Conservation (phyloP, 805 yeast species). For the Henningerozyma blattae region DNA sequence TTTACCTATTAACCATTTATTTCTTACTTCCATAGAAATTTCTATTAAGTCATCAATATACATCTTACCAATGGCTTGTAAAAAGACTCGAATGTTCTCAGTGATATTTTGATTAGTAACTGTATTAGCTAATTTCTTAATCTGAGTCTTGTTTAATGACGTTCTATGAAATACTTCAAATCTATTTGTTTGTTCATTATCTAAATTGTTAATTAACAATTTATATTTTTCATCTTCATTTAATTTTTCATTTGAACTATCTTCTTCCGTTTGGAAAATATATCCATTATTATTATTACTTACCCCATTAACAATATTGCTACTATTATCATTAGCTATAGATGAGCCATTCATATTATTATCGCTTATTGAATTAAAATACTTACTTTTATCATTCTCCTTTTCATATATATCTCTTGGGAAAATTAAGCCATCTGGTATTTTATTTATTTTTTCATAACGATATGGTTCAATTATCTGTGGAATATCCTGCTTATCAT, state of each 20-base stretch:
- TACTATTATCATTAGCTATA: too few species aligned
- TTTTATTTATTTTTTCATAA: constrained; percentile 11
- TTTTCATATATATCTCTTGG: constrained; percentile 18
- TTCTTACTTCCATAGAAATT: constrained; percentile 61
- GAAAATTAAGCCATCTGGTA: constrained; percentile 16
- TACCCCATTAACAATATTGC: background rate
- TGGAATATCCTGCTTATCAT: too few species aligned
- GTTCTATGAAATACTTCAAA: constrained; percentile 83
- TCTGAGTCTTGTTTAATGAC: constrained; percentile 56
- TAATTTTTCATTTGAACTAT: too few species aligned
- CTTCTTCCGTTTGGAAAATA: constrained; percentile 20
- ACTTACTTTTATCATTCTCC: constrained; percentile 4
- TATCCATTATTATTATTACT: constrained; percentile 1
- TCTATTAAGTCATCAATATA: constrained; percentile 86
- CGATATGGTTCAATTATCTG: too few species aligned
- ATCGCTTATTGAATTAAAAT: background rate
- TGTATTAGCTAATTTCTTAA: constrained; percentile 68
- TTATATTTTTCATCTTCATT: constrained; percentile 46
- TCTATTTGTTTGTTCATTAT: constrained; percentile 72
- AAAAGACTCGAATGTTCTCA: constrained; percentile 63
- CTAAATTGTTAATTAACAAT: constrained; percentile 58
- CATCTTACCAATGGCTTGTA: constrained; percentile 81
- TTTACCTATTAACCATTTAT: constrained; percentile 35
- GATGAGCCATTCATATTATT: too few species aligned
- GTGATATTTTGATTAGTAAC: constrained; percentile 72